These are phyloP conservation scores for Spirogloea muscicola DNA, from an alignment of 139 green algal genomes.

Conservation along the genomic window DNA sequence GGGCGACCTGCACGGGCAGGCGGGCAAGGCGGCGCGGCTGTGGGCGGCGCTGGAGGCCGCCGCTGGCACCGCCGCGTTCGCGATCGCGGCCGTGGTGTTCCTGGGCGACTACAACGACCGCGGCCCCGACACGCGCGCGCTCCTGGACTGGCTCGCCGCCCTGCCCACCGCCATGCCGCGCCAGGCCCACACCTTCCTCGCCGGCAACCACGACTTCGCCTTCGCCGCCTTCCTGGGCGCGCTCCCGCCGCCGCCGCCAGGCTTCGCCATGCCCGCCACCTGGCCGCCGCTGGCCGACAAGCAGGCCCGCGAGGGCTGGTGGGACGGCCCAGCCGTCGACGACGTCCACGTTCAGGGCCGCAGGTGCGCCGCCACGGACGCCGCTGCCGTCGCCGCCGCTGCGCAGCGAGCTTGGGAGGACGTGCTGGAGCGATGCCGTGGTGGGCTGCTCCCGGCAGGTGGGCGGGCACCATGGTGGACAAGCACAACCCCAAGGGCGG, in stretches of 20 bases:
- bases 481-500: constrained; percentile 8
- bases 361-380: too few species aligned
- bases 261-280: constrained; percentile 11
- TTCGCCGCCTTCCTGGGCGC: constrained; percentile 28
- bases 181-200: constrained; percentile 44
- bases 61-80: constrained; percentile 7
- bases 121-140: constrained; percentile 7
- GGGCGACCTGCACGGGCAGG: too few species aligned
- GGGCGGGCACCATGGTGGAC: constrained; percentile 35
- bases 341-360: constrained; percentile 30
- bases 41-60: too few species aligned
- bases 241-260: background rate
- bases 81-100: constrained; percentile 37
- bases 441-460: too few species aligned
- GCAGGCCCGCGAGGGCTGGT: constrained; percentile 38
- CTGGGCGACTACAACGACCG: constrained; percentile 49
- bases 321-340: constrained; percentile 17
- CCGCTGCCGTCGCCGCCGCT: too few species aligned
- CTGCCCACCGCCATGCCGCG: constrained; percentile 7
- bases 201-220: constrained; percentile 47
- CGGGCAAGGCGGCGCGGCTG: too few species aligned
- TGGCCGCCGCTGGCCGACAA: constrained; percentile 4
- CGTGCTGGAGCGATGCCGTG: too few species aligned
- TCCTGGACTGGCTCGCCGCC: constrained; percentile 29
- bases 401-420: too few species aligned